These are phyloP conservation scores for Aspergillus bridgeri DNA, from an alignment of 495 filamentous ascomycete species.

Conservation along the genomic window DNA sequence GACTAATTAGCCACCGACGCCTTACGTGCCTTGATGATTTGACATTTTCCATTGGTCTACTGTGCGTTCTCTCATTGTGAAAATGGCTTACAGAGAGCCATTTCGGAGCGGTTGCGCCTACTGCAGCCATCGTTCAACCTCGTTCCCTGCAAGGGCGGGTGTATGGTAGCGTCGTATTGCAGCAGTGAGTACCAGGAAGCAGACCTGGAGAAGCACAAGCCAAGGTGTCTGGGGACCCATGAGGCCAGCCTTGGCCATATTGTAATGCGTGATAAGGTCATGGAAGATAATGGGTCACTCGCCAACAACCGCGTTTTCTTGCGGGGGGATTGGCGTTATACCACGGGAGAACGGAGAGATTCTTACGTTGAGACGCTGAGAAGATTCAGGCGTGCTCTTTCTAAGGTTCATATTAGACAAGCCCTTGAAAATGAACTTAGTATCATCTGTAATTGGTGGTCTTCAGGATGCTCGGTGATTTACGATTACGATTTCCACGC, in stretches of 20 bases:
- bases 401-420: background rate
- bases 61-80: background rate
- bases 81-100: background rate
- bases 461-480: too few species aligned
- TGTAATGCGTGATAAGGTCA: background rate
- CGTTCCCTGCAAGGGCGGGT: background rate
- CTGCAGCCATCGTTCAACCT: background rate
- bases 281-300: background rate
- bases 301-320: too few species aligned
- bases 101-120: background rate
- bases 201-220: background rate
- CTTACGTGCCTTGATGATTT: too few species aligned
- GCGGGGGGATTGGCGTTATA: too few species aligned
- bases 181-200: background rate
- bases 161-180: background rate
- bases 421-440: background rate
- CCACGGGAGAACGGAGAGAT: too few species aligned
- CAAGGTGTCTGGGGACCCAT: background rate
- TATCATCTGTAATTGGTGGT: too few species aligned
- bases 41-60: too few species aligned
- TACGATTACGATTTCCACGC: too few species aligned
- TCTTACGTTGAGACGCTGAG: too few species aligned
- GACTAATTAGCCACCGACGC: too few species aligned
- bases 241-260: background rate
- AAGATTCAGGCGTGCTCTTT: too few species aligned